Evolutionary conservation across 345 rosid species (phyloP), one percentile per base, ranked within the genome.

Genomic region (Eucalyptus erythrocorys): DNA sequence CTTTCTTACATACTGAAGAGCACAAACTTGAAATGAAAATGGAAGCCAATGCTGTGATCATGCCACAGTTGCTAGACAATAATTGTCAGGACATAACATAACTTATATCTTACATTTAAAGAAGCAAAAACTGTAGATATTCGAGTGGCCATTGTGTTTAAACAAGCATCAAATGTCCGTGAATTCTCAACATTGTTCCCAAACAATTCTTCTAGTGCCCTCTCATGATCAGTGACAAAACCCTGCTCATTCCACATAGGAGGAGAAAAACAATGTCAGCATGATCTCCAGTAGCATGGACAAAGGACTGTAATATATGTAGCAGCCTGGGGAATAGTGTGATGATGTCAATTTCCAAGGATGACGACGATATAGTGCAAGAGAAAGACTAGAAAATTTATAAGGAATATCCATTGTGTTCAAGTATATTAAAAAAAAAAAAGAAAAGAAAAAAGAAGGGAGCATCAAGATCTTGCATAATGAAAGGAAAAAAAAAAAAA

Each of bases 111-210:
- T 89, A 96, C 99, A 95, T 96, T 96, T 86, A 97, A 71, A 21
- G 99, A 97, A 86, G 99, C 99, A 93, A 97, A 97, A 26, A 97
- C 98, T 49, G 99, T 96, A 87, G 99, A 93, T 90, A 97, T 90
- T 90, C 98, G 94, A 88, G 94, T 94, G 45, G 99, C 99, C 97
- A 97, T 95, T 84, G 91, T 90, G 92, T 88, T 95, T 94, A 96
- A 90, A 89, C 95, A 96, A 90, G 93, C 91, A 55, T 94, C 91
- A 92, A 95, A 96, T 87, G 89, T 92, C 88, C 92, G 96, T 71
- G 96, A 88, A 32, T 94, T 94, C 91, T 94, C 94, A 88, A 91
- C 96, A 85, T 92, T 92, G 85, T 92, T 92, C 91, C 94, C 92
- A 88, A 93, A 95, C 88, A 97, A 96, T 42, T 93, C 96, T 55